phyloP scores from a whole-genome alignment of 1,139 yeast species.

The Magnusiomyces tetraspermus region DNA sequence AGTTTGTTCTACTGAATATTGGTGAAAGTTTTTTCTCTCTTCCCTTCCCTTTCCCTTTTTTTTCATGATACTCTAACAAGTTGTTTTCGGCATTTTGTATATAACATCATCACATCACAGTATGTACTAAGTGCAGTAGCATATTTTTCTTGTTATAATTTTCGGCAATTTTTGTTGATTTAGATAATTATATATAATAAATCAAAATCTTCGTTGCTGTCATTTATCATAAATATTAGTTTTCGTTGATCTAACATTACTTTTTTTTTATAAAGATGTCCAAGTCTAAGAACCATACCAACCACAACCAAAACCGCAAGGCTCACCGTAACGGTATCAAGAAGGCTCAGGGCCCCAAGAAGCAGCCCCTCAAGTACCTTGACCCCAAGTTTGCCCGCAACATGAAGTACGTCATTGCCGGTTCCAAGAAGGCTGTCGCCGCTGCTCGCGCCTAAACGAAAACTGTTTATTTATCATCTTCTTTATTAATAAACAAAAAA shows the following conservation, averaged over 20 bases:
- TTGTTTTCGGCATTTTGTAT: neutral
- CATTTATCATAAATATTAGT: no score
- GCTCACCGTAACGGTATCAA: conserved; percentile 99
- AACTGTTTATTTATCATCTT: neutral
- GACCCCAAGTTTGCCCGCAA: conserved; percentile 99
- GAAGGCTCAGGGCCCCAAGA: conserved; percentile 89
- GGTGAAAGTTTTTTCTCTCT: neutral
- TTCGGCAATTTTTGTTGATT: neutral
- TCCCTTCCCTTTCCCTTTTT: neutral
- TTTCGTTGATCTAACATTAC: neutral
- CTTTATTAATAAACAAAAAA: no score
- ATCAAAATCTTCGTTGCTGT: neutral
- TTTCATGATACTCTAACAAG: neutral
- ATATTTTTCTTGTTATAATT: no score
- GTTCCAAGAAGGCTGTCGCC: conserved; percentile 6
- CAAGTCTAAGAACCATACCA: conserved; percentile 90
- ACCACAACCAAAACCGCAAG: conserved; percentile 99
- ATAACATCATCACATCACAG: neutral
- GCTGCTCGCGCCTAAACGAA: neutral
- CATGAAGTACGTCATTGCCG: conserved; percentile 52
- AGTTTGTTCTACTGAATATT: neutral
- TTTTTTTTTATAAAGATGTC: conserved; percentile 11
- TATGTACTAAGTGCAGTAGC: no score
- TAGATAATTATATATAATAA: neutral
- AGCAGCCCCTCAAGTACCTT: conserved; percentile 97